Percentiles rank a stretch among this genome's conserved stretches.
Evolutionary conservation across 306 rosid genomes (phyloP).

Genomic region (Quercus wislizeni): DNA sequence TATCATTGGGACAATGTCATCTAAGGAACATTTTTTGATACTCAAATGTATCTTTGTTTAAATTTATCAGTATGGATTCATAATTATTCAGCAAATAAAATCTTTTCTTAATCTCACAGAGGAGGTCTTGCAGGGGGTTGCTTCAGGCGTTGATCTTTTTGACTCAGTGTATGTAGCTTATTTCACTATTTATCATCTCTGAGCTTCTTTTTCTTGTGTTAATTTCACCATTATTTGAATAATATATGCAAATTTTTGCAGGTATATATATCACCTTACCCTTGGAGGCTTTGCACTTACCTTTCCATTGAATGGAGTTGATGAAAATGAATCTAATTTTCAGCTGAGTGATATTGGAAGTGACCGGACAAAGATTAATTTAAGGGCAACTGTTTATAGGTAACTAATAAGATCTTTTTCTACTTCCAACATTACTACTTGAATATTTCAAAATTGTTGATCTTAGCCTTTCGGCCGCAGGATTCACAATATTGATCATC

Average conservation of each 20-base stretch:
- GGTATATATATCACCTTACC: conserved; percentile 73
- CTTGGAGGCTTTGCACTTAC: conserved; percentile 83
- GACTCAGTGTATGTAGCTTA: conserved; percentile 70
- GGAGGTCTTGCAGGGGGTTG: conserved; percentile 92
- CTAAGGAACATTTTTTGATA: neutral
- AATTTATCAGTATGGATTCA: conserved; percentile 16
- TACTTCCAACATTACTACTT: neutral
- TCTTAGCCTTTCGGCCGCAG: neutral
- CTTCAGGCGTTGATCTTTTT: conserved; percentile 84
- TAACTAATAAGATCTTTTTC: conserved; percentile 15
- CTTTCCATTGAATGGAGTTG: conserved; percentile 54
- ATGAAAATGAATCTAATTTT: conserved; percentile 29
- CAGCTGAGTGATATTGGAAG: conserved; percentile 37
- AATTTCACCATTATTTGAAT: conserved; percentile 11
- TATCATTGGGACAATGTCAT: neutral
- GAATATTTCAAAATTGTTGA: neutral
- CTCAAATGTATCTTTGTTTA: conserved; percentile 13
- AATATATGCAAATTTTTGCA: conserved; percentile 29
- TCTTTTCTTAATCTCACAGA: conserved; percentile 51
- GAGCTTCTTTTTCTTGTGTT: neutral
- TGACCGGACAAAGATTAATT: conserved; percentile 72
- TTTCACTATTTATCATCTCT: conserved; percentile 9
- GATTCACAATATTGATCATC: neutral
- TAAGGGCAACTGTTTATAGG: conserved; percentile 80
- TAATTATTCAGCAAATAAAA: conserved; percentile 12